These are phyloP conservation scores for Kwoniella heveanensis DNA, from an alignment of 768 basidiomycete species.

Conservation along the genomic window DNA sequence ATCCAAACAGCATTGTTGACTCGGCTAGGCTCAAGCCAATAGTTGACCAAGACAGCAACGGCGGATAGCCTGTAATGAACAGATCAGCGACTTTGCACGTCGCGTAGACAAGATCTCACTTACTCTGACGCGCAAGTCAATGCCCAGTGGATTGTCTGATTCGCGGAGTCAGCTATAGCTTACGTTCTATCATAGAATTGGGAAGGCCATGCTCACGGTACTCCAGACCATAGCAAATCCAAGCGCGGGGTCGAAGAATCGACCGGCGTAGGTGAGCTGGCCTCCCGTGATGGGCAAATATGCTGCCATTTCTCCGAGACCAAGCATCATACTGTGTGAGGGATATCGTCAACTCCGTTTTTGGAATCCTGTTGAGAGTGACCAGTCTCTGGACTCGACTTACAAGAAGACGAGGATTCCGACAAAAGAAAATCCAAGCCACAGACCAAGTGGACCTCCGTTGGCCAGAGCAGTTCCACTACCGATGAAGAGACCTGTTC, in stretches of 20 bases:
- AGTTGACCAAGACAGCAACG: constrained; percentile 31
- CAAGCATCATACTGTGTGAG: constrained; percentile 25
- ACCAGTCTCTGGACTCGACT: not conserved
- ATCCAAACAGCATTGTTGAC: constrained; percentile 35
- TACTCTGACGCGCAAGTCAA: constrained; percentile 15
- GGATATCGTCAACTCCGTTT: not conserved
- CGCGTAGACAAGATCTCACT: not conserved
- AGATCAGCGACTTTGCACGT: not conserved
- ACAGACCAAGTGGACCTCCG: constrained; percentile 49
- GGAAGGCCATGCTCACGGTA: too few species aligned
- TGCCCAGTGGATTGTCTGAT: constrained; percentile 16
- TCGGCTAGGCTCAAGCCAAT: constrained; percentile 25
- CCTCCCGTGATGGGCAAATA: constrained; percentile 20
- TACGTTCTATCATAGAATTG: too few species aligned
- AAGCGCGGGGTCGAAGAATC: constrained; percentile 61
- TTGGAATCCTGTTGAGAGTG: not conserved
- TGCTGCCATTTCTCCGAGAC: constrained; percentile 37
- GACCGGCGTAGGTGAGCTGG: constrained; percentile 15
- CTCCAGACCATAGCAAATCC: constrained; percentile 31
- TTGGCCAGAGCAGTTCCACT: constrained; percentile 55
- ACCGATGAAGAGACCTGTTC: constrained; percentile 64
- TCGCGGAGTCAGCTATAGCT: not conserved
- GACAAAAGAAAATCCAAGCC: constrained; percentile 41
- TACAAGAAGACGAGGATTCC: constrained; percentile 22
- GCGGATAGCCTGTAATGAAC: constrained; percentile 13